Base-by-base conservation (phyloP, 129 eudicot genomes). In the Tagetes erecta region DNA sequence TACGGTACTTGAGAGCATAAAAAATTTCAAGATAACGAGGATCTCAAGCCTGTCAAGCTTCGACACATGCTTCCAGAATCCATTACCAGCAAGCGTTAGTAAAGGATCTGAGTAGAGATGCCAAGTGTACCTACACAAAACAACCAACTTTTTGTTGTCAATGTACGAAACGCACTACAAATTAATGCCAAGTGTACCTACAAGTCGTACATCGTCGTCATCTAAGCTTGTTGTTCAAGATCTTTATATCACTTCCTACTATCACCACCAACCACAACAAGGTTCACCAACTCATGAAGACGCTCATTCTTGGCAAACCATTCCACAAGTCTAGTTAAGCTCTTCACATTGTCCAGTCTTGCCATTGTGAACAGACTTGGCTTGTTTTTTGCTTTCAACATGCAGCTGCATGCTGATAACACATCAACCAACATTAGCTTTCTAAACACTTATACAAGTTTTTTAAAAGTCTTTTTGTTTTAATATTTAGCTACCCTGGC, bases 1-100 rank as follows among this genome's bases (percentile, higher is more conserved):
- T 78, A 68, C 83, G 86, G 60, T 49, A 78, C 60, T 78, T 73
- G 60, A 83, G 83, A 68, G 80, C 83, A 51, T 68, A 51, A 33
- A 83, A 83, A 83, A 83, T 83, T 72, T 83, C 86, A 51, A 83
- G 83, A 74, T 83, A 83, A 39, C 86, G 83, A 69, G 78, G 49
- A 76, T 73, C 74, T 83, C 86, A 68, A 68, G 70, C 76, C 77
- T 68, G 72, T 83, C 83, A 2, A 72, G 75, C 78, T 78, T 83
- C 6, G 86, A 72, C 44, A 78, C 86, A 31, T 67, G 82, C 80
- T 83, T 83, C 79, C 83, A 83, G 64, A 83, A 83, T 52, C 83
- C 86, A 45, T 83, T 83, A 20, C 86, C 86, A 68, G 86, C 83
- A 6, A 83, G 73, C 5, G 83, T 83, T 77, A 83, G 41, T 69